Conservation (phyloP, 495 filamentous ascomycete genomes). For the Lasiosphaeria ovina region DNA sequence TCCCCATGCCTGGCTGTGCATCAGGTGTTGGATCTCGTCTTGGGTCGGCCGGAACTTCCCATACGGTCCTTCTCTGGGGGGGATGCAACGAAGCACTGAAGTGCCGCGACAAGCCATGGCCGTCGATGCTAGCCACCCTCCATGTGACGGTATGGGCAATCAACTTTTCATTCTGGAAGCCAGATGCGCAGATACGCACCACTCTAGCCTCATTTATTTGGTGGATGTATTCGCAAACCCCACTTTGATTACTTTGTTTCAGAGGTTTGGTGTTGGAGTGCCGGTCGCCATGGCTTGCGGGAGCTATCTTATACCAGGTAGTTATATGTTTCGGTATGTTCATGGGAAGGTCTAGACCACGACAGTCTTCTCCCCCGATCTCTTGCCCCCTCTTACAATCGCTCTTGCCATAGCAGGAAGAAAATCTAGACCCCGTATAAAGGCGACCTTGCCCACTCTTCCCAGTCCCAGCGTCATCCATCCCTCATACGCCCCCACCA, state of each 20-base stretch:
- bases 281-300: conserved; percentile 15
- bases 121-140: conserved; percentile 20
- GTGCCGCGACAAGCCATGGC: conserved; percentile 27
- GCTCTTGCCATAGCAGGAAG: not conserved
- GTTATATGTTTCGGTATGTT: conserved; percentile 3
- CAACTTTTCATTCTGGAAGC: conserved; percentile 27
- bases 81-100: conserved; percentile 19
- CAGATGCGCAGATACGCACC: conserved; percentile 14
- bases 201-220: conserved; percentile 19
- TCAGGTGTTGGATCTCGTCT: conserved; percentile 7
- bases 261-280: conserved; percentile 1
- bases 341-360: conserved; percentile 28
- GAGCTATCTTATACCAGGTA: conserved; percentile 19
- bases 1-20: not conserved
- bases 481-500: not conserved
- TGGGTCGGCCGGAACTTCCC: conserved; percentile 21
- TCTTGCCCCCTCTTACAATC: conserved; percentile 1
- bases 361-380: conserved; percentile 1
- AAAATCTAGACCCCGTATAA: conserved; percentile 15
- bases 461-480: not conserved
- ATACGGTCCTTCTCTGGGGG: conserved; percentile 5
- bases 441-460: conserved; percentile 1
- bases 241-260: conserved; percentile 12
- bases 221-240: conserved; percentile 12
- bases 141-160: conserved; percentile 35